phyloP scores from a whole-genome alignment of 2,329 filamentous ascomycete species.

The Arachnopeziza araneosa region DNA sequence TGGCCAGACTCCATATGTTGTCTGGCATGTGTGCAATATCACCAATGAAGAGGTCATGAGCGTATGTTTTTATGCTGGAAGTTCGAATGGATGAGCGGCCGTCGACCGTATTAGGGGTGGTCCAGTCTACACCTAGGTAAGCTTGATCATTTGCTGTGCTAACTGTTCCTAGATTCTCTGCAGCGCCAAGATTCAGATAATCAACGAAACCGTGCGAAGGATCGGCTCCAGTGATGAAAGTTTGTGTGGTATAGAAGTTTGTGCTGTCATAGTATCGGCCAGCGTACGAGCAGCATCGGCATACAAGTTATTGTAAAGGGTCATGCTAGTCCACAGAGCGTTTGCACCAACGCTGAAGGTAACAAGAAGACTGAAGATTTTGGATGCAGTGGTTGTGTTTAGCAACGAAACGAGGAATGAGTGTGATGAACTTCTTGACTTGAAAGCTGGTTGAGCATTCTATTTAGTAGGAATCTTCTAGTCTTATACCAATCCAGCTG shows the following conservation, averaged over 20 bases:
- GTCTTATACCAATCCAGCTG: not conserved
- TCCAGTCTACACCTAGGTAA: constrained; percentile 4
- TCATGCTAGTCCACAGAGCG: not conserved
- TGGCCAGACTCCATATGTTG: constrained; percentile 66
- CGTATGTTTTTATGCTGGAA: constrained; percentile 57
- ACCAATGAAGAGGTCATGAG: constrained; percentile 61
- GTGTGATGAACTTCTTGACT: not conserved
- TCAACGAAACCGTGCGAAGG: constrained; percentile 3
- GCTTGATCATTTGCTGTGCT: not conserved
- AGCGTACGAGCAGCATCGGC: not conserved
- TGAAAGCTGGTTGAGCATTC: not conserved
- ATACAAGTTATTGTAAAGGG: not conserved
- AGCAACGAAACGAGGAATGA: not conserved
- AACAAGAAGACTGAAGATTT: not conserved
- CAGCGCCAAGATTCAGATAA: not conserved
- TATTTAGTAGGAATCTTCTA: not conserved
- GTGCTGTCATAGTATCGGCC: not conserved
- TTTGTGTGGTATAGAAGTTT: not conserved
- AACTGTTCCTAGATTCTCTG: not conserved
- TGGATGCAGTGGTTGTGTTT: not conserved
- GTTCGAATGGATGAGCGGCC: constrained; percentile 55
- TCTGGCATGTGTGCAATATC: constrained; percentile 68
- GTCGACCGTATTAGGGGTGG: not conserved
- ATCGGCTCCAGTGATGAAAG: not conserved
- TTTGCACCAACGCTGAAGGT: not conserved